Base-by-base conservation (phyloP, 1,284 basidiomycete species). In the Blastosporella zonata region DNA sequence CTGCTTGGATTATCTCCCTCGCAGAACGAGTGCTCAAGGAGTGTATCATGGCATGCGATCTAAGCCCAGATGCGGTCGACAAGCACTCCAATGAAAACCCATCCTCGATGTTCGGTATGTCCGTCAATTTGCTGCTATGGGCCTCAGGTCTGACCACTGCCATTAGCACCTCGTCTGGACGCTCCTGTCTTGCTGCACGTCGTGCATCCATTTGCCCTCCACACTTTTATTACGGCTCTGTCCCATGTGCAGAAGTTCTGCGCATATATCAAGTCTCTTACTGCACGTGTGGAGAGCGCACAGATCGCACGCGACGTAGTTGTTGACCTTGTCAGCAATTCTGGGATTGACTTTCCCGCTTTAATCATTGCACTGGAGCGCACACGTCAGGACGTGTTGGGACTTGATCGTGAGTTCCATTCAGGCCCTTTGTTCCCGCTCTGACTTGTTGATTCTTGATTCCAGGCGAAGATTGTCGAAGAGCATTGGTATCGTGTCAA, bases 21-120 rank as follows among this genome's bases (percentile, higher is more conserved):
- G 55, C 81, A n/a, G 83, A 84, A 61, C 76, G 67, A 48, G 61
- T 90, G 5, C 62, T 87, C 62, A 84, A 79, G 57, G 76, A 82
- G 56, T 85, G 81, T 55, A 70, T 88, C 1, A 64, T 80, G 33
- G 74, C 63, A 5, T 63, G 63, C 35, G 67, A 72, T 49, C 43
- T 50, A 60, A 61, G 35, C 6, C 23, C 29, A n/a, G 38, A 37
- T 7, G 38, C 39, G 6, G 41, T 29, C 12, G 20, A 41, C 33
- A 40, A 35, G 20, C 44, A 38, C 18, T 25, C 20, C 33, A 41
- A 35, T 13, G 50, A 52, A 31, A 31, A 44, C 21, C 27, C 28
- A 10, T 7, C 25, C 25, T 36, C 27, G 15, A 15, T 13, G 15
- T 41, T 37, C 25, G 39, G 41, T 54, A 46, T 46, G 43, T 41